Percentiles rank a stretch among this genome's conserved stretches.
Evolutionary conservation across 129 eudicot genomes (phyloP).

Genomic region (Dittrichia graveolens): DNA sequence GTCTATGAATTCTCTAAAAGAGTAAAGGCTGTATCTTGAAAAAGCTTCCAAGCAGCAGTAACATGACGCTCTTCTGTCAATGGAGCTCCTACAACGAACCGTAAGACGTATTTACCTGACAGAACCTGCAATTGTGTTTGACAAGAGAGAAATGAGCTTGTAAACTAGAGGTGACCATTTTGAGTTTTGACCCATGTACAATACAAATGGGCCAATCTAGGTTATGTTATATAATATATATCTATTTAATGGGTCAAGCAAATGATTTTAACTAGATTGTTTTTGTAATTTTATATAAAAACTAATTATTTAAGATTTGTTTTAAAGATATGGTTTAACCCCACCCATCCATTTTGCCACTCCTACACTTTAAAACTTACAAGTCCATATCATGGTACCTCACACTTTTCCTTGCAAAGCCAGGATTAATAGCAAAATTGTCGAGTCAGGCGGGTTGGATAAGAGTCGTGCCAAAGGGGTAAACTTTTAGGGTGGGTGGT

Average conservation of each 20-base stretch:
- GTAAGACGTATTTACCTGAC: constrained; percentile 62
- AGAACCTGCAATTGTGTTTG: constrained; percentile 50
- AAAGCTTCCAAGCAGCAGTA: constrained; percentile 65
- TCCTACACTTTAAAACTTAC: not conserved
- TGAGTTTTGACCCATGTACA: not conserved
- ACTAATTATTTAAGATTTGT: not conserved
- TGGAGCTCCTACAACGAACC: constrained; percentile 93
- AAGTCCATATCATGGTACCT: not conserved
- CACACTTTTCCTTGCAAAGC: not conserved
- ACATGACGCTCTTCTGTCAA: constrained; percentile 87
- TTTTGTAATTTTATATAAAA: not conserved
- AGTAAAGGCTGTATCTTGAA: constrained; percentile 68
- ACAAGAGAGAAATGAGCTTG: not conserved
- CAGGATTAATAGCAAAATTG: not conserved
- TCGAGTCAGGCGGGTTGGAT: not conserved
- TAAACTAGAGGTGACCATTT: not conserved
- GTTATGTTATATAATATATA: not conserved
- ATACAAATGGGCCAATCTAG: not conserved
- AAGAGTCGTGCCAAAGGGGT: not conserved
- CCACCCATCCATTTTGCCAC: not conserved
- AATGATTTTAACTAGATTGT: not conserved
- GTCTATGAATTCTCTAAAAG: constrained; percentile 37
- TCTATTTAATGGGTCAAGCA: not conserved
- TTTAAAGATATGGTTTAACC: not conserved
- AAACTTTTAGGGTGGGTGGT: not conserved